These are phyloP conservation scores for Hymenoscyphus infarciens DNA, from an alignment of 2,329 filamentous ascomycete genomes.

Conservation along the genomic window DNA sequence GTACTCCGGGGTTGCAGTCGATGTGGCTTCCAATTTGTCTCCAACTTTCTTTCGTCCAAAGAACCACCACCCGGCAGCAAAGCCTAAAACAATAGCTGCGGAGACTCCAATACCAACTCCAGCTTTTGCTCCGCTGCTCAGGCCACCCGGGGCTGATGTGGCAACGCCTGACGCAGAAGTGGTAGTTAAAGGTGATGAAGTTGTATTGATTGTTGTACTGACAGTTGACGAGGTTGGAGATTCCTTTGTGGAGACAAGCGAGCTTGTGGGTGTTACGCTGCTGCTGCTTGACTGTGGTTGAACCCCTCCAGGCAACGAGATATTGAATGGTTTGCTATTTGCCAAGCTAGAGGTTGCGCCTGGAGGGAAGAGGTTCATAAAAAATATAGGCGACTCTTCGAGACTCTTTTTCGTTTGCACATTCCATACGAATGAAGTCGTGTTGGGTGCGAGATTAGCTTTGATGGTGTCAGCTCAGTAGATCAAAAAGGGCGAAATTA, in stretches of 20 bases:
- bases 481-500: neutral
- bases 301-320: constrained; percentile 3
- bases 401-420: constrained; percentile 18
- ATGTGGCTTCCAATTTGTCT: neutral
- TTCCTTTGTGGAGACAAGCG: neutral
- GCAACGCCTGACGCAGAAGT: neutral
- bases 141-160: neutral
- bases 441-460: constrained; percentile 3
- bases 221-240: neutral
- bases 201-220: neutral
- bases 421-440: constrained; percentile 9
- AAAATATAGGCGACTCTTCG: constrained; percentile 15
- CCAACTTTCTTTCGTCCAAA: constrained; percentile 4
- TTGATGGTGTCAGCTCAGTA: neutral
- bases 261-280: neutral
- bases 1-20: neutral
- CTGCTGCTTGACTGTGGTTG: constrained; percentile 1
- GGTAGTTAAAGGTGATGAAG: neutral
- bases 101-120: constrained; percentile 12
- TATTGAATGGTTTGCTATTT: constrained; percentile 18
- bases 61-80: constrained; percentile 10
- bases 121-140: constrained; percentile 9
- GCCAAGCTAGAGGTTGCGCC: constrained; percentile 3
- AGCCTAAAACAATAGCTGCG: constrained; percentile 6
- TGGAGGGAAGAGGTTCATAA: constrained; percentile 12